A percentile compares a stretch with the other conserved stretches of the same genome.
These are phyloP conservation scores for Talaromyces trachyspermus DNA, from an alignment of 495 filamentous ascomycete genomes.

Conservation along the genomic window DNA sequence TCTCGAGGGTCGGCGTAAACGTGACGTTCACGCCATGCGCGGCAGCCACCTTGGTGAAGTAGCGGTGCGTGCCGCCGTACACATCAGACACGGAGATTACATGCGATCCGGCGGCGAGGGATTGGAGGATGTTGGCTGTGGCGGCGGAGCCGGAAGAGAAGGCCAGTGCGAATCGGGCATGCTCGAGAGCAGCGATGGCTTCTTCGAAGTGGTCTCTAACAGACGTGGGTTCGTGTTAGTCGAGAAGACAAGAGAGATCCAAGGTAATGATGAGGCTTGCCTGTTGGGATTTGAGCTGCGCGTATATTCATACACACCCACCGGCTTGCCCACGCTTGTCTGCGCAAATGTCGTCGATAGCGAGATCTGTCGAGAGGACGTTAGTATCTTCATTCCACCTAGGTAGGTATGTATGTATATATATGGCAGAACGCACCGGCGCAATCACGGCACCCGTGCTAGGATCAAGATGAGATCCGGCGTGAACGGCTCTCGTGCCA, in stretches of 20 bases:
- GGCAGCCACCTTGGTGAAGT: conserved; percentile 96
- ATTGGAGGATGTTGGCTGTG: conserved; percentile 88
- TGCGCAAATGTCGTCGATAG: conserved; percentile 93
- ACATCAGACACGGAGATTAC: conserved; percentile 94
- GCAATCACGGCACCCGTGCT: conserved; percentile 91
- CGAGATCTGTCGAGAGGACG: conserved; percentile 56
- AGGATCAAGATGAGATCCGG: conserved; percentile 83
- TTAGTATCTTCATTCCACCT: neutral
- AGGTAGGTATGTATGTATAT: neutral
- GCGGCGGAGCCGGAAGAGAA: conserved; percentile 93
- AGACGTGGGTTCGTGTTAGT: neutral
- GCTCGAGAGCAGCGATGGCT: conserved; percentile 84
- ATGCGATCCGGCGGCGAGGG: conserved; percentile 84
- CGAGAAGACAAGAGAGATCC: too few species aligned
- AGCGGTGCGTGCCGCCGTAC: conserved; percentile 95
- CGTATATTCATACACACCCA: conserved; percentile 85
- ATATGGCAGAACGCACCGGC: conserved; percentile 41
- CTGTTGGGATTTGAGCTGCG: conserved; percentile 90
- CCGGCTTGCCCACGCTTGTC: conserved; percentile 71
- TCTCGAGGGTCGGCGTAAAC: conserved; percentile 85
- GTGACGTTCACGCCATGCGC: conserved; percentile 93
- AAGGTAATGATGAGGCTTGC: conserved; percentile 18
- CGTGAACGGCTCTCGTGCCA: conserved; percentile 90
- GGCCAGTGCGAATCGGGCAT: conserved; percentile 86
- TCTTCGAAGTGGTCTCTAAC: conserved; percentile 77